Evolutionary conservation across 1,284 basidiomycete genomes (phyloP).

Genomic region (Fomitopsis palustris): DNA sequence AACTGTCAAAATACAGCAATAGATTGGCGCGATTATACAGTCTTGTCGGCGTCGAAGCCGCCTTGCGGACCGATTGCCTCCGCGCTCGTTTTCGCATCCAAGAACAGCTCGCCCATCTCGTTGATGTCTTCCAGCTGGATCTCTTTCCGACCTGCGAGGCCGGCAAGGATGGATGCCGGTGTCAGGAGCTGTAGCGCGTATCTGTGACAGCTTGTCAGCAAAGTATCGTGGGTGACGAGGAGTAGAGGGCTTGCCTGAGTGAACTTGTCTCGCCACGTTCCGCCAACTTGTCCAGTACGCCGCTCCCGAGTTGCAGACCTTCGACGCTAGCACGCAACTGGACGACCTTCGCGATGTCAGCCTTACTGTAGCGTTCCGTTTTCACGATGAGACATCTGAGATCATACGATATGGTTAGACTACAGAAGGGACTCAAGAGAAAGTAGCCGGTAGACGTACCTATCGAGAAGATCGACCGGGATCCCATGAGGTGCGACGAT

Average conservation of each 20-base stretch:
- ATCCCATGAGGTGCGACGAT: conserved; percentile 92
- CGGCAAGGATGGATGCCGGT: conserved; percentile 88
- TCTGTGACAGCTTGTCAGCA: conserved; percentile 34
- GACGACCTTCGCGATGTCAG: conserved; percentile 87
- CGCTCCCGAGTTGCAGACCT: conserved; percentile 73
- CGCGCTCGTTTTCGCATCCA: conserved; percentile 87
- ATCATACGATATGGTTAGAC: conserved; percentile 1
- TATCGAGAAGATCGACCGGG: conserved; percentile 91
- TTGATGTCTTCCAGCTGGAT: conserved; percentile 85
- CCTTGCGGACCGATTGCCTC: conserved; percentile 38
- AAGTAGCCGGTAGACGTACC: conserved; percentile 41
- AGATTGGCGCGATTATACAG: background rate
- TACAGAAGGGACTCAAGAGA: conserved; percentile 4
- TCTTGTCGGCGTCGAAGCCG: conserved; percentile 5
- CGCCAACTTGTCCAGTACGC: conserved; percentile 81
- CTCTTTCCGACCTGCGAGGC: conserved; percentile 73
- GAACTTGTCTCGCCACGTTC: conserved; percentile 83
- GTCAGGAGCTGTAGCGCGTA: conserved; percentile 92
- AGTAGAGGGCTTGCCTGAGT: conserved; percentile 60
- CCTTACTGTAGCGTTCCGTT: conserved; percentile 81
- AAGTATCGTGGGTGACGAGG: background rate
- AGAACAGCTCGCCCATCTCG: conserved; percentile 92
- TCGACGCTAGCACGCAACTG: conserved; percentile 86
- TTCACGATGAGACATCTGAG: conserved; percentile 92
- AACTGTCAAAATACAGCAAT: background rate